Conservation (phyloP, 1,139 yeast genomes). For the Kodamaea sp. region DNA sequence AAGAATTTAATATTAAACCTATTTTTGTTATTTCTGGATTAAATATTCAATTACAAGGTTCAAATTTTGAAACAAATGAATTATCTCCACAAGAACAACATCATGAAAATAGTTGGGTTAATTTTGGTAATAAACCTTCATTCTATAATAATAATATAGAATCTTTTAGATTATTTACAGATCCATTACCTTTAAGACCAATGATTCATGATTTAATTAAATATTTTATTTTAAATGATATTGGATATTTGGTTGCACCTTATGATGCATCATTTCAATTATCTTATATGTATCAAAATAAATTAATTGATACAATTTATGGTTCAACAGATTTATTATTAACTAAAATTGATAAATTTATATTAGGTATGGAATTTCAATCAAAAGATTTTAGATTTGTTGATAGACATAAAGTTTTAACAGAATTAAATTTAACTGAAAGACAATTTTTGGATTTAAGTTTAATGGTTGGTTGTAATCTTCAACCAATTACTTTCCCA, state of each 20-base stretch:
- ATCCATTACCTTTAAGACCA: conserved; percentile 46
- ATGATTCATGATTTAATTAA: conserved; percentile 55
- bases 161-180: conserved; percentile 44
- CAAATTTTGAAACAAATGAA: conserved; percentile 33
- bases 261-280: conserved; percentile 80
- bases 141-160: conserved; percentile 28
- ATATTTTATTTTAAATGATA: conserved; percentile 51
- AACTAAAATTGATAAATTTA: conserved; percentile 62
- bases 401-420: conserved; percentile 55
- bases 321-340: conserved; percentile 81
- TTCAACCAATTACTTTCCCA: conserved; percentile 65
- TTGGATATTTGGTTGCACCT: conserved; percentile 78
- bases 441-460: conserved; percentile 74
- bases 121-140: conserved; percentile 27
- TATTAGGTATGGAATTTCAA: conserved; percentile 67
- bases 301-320: conserved; percentile 68
- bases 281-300: conserved; percentile 58
- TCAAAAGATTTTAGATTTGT: conserved; percentile 63
- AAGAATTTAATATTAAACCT: conserved; percentile 64
- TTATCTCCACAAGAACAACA: conserved; percentile 46
- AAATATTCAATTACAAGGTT: conserved; percentile 33
- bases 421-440: conserved; percentile 56
- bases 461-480: conserved; percentile 71
- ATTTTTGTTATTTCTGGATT: conserved; percentile 70
- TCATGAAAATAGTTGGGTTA: conserved; percentile 46